phyloP scores from a whole-genome alignment of 305 asterid species.

The Solanum hybrid region DNA sequence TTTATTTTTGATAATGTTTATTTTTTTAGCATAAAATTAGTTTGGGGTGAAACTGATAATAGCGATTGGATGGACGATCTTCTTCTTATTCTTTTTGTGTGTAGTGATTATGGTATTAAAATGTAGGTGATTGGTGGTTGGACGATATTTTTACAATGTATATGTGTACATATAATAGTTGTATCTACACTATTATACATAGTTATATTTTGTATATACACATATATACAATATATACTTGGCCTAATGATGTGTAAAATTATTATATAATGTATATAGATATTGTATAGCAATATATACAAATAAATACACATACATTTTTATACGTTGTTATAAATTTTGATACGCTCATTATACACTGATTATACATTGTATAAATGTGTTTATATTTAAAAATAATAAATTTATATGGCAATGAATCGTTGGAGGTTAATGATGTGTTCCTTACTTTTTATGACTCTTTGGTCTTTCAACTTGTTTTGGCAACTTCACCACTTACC shows the following conservation, averaged over 20 bases:
- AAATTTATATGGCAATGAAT: background rate
- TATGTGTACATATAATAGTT: background rate
- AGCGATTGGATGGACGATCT: background rate
- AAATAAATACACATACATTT: background rate
- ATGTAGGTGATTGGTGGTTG: background rate
- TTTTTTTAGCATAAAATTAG: too few species aligned
- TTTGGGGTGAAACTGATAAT: background rate
- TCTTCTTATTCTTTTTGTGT: background rate
- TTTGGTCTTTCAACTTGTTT: too few species aligned
- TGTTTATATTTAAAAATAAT: too few species aligned
- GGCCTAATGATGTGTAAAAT: background rate
- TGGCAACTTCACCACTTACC: too few species aligned
- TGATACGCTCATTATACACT: too few species aligned
- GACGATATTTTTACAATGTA: background rate
- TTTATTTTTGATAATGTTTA: background rate
- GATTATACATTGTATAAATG: background rate
- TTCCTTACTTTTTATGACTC: background rate
- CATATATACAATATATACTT: background rate
- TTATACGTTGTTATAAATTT: background rate
- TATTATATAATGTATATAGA: too few species aligned
- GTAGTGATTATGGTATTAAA: background rate
- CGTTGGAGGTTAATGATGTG: background rate
- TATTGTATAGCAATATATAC: background rate
- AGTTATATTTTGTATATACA: too few species aligned
- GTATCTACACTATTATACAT: background rate